These are phyloP conservation scores for Chaetomium fimeti DNA, from an alignment of 495 filamentous ascomycete genomes.

Conservation along the genomic window DNA sequence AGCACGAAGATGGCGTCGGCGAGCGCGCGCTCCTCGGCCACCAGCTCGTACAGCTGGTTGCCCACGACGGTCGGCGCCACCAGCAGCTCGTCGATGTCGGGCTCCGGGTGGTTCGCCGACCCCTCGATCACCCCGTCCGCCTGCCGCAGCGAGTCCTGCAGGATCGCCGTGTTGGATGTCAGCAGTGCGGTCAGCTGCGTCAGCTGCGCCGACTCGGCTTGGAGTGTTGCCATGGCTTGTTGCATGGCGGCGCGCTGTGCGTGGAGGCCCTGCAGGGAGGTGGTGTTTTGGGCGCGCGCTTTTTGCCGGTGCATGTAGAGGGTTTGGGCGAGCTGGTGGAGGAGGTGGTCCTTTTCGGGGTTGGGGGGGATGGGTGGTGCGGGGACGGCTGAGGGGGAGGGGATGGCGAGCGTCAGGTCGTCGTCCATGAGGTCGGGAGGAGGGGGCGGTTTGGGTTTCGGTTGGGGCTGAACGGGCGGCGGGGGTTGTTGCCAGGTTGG, in stretches of 20 bases:
- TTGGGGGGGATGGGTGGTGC: conserved; percentile 91
- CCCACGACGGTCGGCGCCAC: conserved; percentile 93
- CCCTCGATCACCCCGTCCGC: conserved; percentile 77
- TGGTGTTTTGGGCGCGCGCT: conserved; percentile 62
- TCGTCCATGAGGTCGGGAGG: conserved; percentile 65
- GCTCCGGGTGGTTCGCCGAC: conserved; percentile 52
- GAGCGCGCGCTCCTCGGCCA: conserved; percentile 79
- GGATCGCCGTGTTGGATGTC: conserved; percentile 69
- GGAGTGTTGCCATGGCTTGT: conserved; percentile 61
- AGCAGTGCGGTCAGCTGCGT: conserved; percentile 66
- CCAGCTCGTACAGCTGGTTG: conserved; percentile 83
- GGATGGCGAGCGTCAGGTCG: conserved; percentile 65
- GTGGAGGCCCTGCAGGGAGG: conserved; percentile 68
- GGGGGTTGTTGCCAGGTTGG: conserved; percentile 31
- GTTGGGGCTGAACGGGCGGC: conserved; percentile 28
- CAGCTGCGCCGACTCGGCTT: conserved; percentile 69
- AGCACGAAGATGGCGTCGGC: conserved; percentile 84
- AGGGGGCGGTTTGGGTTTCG: conserved; percentile 50
- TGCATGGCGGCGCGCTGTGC: conserved; percentile 79
- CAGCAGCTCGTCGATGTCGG: conserved; percentile 77
- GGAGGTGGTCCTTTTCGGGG: conserved; percentile 89
- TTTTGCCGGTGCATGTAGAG: conserved; percentile 64
- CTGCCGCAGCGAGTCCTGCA: conserved; percentile 71
- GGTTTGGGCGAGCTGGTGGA: conserved; percentile 69
- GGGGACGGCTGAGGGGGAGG: conserved; percentile 50